Evolutionary conservation across 1,284 basidiomycete species (phyloP), one percentile per base, ranked within the genome.

Genomic region (Ustilago vetiveriae): DNA sequence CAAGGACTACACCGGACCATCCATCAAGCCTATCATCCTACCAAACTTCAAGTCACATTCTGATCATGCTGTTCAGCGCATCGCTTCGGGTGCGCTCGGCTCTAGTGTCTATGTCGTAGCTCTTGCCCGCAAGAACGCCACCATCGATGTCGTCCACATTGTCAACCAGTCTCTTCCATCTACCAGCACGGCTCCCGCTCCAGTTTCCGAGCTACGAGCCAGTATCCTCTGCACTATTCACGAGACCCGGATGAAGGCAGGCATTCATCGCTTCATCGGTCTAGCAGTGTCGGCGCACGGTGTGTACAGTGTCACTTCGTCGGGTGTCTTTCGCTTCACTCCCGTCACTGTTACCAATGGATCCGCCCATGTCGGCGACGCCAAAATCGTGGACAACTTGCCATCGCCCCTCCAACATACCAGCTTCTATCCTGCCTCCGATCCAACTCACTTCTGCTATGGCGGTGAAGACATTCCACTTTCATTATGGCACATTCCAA

Each of bases 401-500:
- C 74, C 74, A 35, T 56, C 62, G n/a, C 75, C 75, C 6, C 50
- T 78, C 9, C 72, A 74, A 30, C 56, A 65, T 11, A 44, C 56
- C 23, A 50, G 58, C 43, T 76, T 78, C 44, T 59, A 68, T 27
- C 74, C 71, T 4, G 35, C 45, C 8, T 40, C 48, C 19, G 45
- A 78, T 17, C 75, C 75, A 0, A 74, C 64, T 9, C 62, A 71
- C 51, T 74, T 78, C 17, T 56, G 64, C 27, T 76, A 68, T 38
- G 75, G 74, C 16, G 75, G 75, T 17, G 74, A 76, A 36, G 75
- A 78, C 32, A 47, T 76, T 5, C 75, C 75, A 1, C 55, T 76
- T 14, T 75, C 73, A 21, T 52, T 78, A 4, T 78, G 75, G 75
- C 51, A 76, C 39, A 43, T 73, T 14, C 24, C 47, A 3, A 54